A percentile compares a stretch with the other conserved stretches of the same genome.
Evolutionary conservation across 148 eudicot species (phyloP).

Genomic region (Cornus controversa): DNA sequence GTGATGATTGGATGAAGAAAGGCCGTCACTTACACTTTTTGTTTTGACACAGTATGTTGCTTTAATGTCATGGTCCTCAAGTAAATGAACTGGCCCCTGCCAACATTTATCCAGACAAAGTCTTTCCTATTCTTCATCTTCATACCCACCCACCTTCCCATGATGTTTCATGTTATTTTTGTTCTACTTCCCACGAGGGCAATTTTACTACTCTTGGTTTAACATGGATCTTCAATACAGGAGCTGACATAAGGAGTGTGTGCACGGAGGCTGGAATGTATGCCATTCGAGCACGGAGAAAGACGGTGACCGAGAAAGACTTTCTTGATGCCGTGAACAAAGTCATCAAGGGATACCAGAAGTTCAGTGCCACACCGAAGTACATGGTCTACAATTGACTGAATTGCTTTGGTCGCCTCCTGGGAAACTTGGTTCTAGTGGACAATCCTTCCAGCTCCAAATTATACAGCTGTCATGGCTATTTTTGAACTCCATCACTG

Average conservation of each 20-base stretch:
- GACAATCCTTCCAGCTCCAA: not conserved
- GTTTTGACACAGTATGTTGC: too few relatives aligned
- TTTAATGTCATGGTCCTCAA: too few relatives aligned
- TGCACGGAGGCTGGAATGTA: constrained; percentile 98
- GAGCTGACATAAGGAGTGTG: constrained; percentile 93
- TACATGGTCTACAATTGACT: constrained; percentile 92
- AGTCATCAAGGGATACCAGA: constrained; percentile 95
- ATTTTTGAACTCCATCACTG: not conserved
- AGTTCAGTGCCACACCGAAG: constrained; percentile 96
- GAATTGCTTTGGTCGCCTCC: not conserved
- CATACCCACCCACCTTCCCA: too few relatives aligned
- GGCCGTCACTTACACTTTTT: too few relatives aligned
- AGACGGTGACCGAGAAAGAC: constrained; percentile 91
- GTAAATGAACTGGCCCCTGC: too few relatives aligned
- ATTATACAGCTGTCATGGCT: not conserved
- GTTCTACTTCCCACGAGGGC: not conserved
- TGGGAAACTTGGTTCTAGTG: not conserved
- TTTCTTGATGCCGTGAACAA: constrained; percentile 96
- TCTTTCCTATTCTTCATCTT: too few relatives aligned
- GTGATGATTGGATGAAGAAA: not conserved
- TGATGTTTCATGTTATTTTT: not conserved
- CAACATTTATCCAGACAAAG: too few relatives aligned
- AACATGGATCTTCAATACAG: constrained; percentile 32
- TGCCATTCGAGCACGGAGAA: constrained; percentile 88
- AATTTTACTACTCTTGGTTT: not conserved